phyloP scores from a whole-genome alignment of 345 rosid species.

The Chamaenerion angustifolium region DNA sequence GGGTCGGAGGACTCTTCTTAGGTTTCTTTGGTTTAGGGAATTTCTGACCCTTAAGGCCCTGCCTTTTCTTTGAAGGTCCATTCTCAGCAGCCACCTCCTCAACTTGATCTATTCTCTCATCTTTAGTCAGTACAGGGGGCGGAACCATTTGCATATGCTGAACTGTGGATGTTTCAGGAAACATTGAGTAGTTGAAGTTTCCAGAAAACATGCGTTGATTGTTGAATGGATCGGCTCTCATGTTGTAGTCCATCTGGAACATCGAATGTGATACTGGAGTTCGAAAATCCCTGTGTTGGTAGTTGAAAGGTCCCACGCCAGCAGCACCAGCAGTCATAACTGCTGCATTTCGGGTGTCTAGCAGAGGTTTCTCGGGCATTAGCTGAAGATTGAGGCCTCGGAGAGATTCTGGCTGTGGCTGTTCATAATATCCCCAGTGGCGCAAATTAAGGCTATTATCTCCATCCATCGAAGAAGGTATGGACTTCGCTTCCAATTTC shows the following conservation, averaged over 20 bases:
- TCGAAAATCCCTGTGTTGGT: conserved; percentile 11
- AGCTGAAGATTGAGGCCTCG: conserved; percentile 18
- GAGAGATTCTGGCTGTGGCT: conserved; percentile 9
- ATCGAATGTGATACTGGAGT: conserved; percentile 2
- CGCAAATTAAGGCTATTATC: conserved; percentile 16
- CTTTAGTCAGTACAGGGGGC: conserved; percentile 6
- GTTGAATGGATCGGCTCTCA: conserved; percentile 15
- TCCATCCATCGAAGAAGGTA: conserved; percentile 10
- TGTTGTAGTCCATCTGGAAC: conserved; percentile 10
- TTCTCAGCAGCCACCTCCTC: conserved; percentile 8
- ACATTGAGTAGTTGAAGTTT: conserved; percentile 7
- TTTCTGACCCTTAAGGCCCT: conserved; percentile 11
- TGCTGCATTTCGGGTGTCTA: conserved; percentile 10
- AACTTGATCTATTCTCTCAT: conserved; percentile 9
- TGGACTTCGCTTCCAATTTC: neutral
- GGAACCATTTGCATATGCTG: conserved; percentile 13
- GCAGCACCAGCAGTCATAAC: conserved; percentile 8
- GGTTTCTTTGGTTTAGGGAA: conserved; percentile 14
- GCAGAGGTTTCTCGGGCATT: conserved; percentile 12
- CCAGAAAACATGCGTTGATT: conserved; percentile 7
- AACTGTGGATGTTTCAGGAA: conserved; percentile 10
- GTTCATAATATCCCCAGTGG: conserved; percentile 23
- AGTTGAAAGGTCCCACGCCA: conserved; percentile 4
- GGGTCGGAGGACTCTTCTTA: conserved; percentile 12
- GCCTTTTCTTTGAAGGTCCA: conserved; percentile 16